Base-by-base conservation (phyloP, 768 basidiomycete genomes). In the Mycena belliarum region DNA sequence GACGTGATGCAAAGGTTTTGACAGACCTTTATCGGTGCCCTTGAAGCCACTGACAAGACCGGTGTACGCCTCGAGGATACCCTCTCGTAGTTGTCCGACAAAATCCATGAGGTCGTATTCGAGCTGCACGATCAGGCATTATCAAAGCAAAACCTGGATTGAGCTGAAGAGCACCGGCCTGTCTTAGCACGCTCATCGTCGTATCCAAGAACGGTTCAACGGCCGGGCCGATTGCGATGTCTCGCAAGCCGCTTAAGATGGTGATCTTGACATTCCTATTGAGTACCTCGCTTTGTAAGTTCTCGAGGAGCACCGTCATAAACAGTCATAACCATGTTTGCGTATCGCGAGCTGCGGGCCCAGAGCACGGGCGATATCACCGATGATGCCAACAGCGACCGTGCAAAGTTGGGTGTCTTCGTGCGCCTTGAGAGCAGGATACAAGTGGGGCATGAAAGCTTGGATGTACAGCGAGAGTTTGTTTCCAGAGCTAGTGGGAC, bases 401-500 rank as follows among this genome's bases (percentile, higher is more conserved):
- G 88, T 95, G 77, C 94, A 97, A 23, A 98, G 80, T 68, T 97
- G 94, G 41, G 93, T 92, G 73, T 98, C 97, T 70, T 98, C 95
- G 69, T 94, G 89, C 0, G 92, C 85, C 65, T 91, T 88, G 64
- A 99, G 86, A 20, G 96, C 96, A 20, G 90, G 84, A 73, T 88
- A 88, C 37, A 99, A 81, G 80, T 79, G 94, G 4, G 88, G 92
- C 26, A 95, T 73, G 81, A 96, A 94, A 2, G 91, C 87, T 15
- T 80, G 74, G 64, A 96, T 88, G 75, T 96, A 97, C 12, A 89
- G 86, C 38, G 84, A 78, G 68, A 97, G 60, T 80, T 77, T 45
- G 77, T 69, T 67, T 95, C 94, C 33, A 96, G 83, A 0, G 91
- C 91, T 82, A 20, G 68, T 41, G 21, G 38, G 23, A 11, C 18